Conservation (phyloP, 1,284 basidiomycete species). For the Paramarasmius palmivorus region DNA sequence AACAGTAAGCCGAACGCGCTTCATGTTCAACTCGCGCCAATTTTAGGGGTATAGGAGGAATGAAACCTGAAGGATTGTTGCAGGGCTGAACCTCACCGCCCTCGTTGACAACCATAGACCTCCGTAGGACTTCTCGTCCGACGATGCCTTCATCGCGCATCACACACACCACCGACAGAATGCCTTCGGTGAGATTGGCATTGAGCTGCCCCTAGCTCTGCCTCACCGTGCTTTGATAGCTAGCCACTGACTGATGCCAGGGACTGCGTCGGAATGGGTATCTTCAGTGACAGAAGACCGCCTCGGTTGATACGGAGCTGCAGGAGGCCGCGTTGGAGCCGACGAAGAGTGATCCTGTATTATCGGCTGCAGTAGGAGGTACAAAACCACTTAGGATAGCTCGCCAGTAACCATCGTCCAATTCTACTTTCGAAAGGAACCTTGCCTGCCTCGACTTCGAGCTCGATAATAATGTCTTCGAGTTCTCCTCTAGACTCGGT, state of each 20-base stretch:
- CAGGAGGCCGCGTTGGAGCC: slow-evolving; percentile 8
- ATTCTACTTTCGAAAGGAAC: slow-evolving; percentile 34
- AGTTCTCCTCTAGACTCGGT: slow-evolving; percentile 31
- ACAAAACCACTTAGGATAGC: slow-evolving; percentile 38
- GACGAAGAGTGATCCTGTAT: slow-evolving; percentile 20
- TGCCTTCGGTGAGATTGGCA: slow-evolving; percentile 33
- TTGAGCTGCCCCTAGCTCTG: slow-evolving; percentile 33
- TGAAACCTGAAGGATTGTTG: slow-evolving; percentile 19
- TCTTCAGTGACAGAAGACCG: slow-evolving; percentile 8
- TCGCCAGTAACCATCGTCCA: slow-evolving; percentile 30
- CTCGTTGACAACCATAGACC: slow-evolving; percentile 16
- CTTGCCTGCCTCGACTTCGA: slow-evolving; percentile 25
- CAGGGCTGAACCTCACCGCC: slow-evolving; percentile 14
- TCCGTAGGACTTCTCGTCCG: slow-evolving; percentile 31
- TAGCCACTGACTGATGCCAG: slow-evolving; percentile 34
- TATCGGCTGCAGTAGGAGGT: slow-evolving; percentile 34
- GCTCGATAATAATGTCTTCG: slow-evolving; percentile 25
- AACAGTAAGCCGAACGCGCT: slow-evolving; percentile 13
- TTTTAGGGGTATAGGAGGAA: slow-evolving; percentile 18
- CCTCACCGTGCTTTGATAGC: slow-evolving; percentile 28
- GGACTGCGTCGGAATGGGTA: slow-evolving; percentile 28
- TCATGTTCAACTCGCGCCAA: slow-evolving; percentile 15
- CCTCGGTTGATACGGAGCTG: slow-evolving; percentile 4
- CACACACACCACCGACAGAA: slow-evolving; percentile 34
- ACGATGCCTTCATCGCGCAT: slow-evolving; percentile 27